phyloP scores from a whole-genome alignment of 768 basidiomycete genomes.

The Boletus bicolor region DNA sequence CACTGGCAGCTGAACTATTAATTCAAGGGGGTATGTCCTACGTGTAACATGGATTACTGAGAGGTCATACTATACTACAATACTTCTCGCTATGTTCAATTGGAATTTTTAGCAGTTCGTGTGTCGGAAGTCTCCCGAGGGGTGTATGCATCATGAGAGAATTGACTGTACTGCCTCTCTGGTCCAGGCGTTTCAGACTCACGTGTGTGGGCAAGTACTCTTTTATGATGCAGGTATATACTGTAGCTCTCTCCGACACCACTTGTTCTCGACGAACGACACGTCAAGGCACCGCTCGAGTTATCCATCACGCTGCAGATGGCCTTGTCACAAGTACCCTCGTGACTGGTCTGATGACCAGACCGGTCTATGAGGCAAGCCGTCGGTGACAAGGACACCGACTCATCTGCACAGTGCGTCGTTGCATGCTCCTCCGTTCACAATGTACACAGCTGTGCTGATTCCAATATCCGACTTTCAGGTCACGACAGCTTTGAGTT shows the following conservation, averaged over 20 bases:
- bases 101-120: too few relatives aligned
- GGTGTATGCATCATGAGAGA: too few relatives aligned
- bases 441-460: not conserved
- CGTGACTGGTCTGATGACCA: not conserved
- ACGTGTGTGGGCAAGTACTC: not conserved
- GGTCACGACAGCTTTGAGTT: too few relatives aligned
- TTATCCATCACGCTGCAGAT: not conserved
- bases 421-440: not conserved
- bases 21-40: too few relatives aligned
- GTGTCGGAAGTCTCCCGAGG: too few relatives aligned
- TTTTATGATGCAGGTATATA: not conserved
- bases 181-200: conserved; percentile 6
- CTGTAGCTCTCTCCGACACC: not conserved
- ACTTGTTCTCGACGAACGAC: not conserved
- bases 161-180: not conserved
- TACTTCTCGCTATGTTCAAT: too few relatives aligned
- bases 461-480: not conserved
- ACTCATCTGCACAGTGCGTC: not conserved
- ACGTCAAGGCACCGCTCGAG: not conserved
- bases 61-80: too few relatives aligned
- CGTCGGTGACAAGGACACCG: not conserved
- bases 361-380: too few relatives aligned
- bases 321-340: not conserved
- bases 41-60: too few relatives aligned
- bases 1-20: too few relatives aligned